Base-by-base conservation (phyloP, 2,329 filamentous ascomycete genomes). In the Phaeosphaeria sp. region DNA sequence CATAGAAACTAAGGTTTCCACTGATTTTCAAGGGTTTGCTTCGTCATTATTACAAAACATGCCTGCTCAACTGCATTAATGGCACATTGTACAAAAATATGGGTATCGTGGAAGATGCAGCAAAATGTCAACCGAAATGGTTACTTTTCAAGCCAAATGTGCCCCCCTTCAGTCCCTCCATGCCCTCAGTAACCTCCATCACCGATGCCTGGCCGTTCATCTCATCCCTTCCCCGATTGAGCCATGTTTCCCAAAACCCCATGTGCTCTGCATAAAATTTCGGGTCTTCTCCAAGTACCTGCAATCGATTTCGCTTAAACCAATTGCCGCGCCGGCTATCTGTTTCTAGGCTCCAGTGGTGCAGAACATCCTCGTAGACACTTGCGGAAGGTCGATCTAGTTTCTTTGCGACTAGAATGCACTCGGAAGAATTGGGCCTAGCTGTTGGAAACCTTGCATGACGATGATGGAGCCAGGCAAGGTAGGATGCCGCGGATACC, bases 231-330 rank as follows among this genome's bases (percentile, higher is more conserved):
- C 44, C 52, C 7, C 27, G 27, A 22, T 27, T 27, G 18, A 52
- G 44, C 52, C 52, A 49, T 42, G 52, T 22, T 7, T 44, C 21
- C 52, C 52, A 49, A 6, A 11, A 22, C 2, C 50, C 18, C 42
- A 36, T 21, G 5, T 10, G 13, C 6, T 39, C 48, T 5, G 39
- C 20, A 39, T 56, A 18, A 33, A 56, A 52, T 3, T 13, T 15
- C n/a, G 55, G 55, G 27, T 57, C 55, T 17, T 57, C 43, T 1
- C 55, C 55, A 4, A 57, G 44, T 25, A 50, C 39, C 33, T 22
- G 17, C 18, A 53, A 18, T 20, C 55, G 50, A 20, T 53, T 51
- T 17, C 42, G 39, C n/a, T 27, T 48, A 15, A 44, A 30, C 50
- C 50, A 52, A 13, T 43, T 36, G 15, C 55, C 50, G 23, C 23